Base-by-base conservation (phyloP, 345 rosid genomes). In the Eucalyptus rudis region DNA sequence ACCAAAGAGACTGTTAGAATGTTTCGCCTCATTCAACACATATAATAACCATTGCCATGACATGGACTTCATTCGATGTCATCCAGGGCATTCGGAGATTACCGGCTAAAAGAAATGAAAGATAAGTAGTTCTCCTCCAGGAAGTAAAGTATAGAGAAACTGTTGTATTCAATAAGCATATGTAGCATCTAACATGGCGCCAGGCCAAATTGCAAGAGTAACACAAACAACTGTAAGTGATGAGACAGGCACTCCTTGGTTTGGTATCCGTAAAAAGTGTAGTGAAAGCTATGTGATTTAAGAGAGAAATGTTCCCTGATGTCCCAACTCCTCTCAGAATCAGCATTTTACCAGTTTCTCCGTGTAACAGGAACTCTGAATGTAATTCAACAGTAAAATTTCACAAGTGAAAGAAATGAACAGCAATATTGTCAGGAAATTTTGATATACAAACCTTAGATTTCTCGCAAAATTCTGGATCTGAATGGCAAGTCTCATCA, bases 401-500 rank as follows among this genome's bases (percentile, higher is more conserved):
- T 56, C 33, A 58, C 20, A 59, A 43, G 31, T 87, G 14, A 24
- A 33, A 31, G 25, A 52, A 86, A 40, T 66, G 40, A 7, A 89
- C 43, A 68, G 80, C 24, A 1, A 68, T 4, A 33, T 68, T 68
- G 80, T 68, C 44, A 17, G 44, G 24, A 68, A 68, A 68, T 68
- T 31, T 33, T 17, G 24, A 68, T 31, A 24, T 64, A 71, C 11
- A 49, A 33, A 92, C 93, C 93, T 92, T 85, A 13, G 49, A 76
- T 43, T 90, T 51, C 88, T 79, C 33, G 64, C 92, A 93, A 15
- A 90, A 25, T 51, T 22, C 87, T 44, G 92, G 91, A 90, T 94
- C 92, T 4, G 96, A 93, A 88, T 91, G 91, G 93, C 93, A 93
- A 80, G 92, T 88, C 89, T 95, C 96, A 54, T 94, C 95, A 49